These are phyloP conservation scores for Pichia scutulata DNA, from an alignment of 805 yeast species.

Conservation along the genomic window DNA sequence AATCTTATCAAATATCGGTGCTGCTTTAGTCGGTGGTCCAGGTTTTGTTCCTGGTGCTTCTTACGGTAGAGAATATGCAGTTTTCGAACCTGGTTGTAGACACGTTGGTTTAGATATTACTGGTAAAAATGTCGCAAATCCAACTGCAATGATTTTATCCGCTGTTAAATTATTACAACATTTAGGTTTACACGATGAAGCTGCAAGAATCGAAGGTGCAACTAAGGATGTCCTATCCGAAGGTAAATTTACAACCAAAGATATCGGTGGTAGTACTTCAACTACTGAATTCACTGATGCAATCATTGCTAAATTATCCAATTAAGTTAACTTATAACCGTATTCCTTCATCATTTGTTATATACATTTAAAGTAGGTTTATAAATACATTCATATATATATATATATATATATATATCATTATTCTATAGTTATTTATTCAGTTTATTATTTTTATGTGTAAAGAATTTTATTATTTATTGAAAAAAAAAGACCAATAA, in stretches of 20 bases:
- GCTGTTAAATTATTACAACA: conserved; percentile 91
- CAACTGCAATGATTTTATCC: conserved; percentile 94
- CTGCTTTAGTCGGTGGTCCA: conserved; percentile 95
- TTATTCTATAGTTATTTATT: not conserved
- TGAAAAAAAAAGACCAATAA: not conserved
- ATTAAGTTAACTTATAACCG: not conserved
- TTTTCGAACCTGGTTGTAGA: conserved; percentile 99
- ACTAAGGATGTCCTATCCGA: conserved; percentile 86
- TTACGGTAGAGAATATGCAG: conserved; percentile 96
- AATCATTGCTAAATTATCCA: conserved; percentile 60
- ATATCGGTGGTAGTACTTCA: conserved; percentile 83
- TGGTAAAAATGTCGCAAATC: conserved; percentile 94
- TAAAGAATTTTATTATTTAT: not conserved
- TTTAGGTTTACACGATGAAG: conserved; percentile 77
- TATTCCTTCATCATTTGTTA: too few species aligned
- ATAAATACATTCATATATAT: too few species aligned
- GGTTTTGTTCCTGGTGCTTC: conserved; percentile 98
- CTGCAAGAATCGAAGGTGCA: conserved; percentile 82
- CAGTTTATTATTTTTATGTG: not conserved
- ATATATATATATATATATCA: not conserved
- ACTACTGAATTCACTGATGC: conserved; percentile 95
- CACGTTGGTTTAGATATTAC: conserved; percentile 96
- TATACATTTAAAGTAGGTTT: too few species aligned
- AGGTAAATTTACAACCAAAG: conserved; percentile 77
- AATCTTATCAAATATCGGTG: conserved; percentile 95